A percentile compares a stretch with the other conserved stretches of the same genome.
These are phyloP conservation scores for Tolypocladium tundrense DNA, from an alignment of 2,329 filamentous ascomycete species.

Conservation along the genomic window DNA sequence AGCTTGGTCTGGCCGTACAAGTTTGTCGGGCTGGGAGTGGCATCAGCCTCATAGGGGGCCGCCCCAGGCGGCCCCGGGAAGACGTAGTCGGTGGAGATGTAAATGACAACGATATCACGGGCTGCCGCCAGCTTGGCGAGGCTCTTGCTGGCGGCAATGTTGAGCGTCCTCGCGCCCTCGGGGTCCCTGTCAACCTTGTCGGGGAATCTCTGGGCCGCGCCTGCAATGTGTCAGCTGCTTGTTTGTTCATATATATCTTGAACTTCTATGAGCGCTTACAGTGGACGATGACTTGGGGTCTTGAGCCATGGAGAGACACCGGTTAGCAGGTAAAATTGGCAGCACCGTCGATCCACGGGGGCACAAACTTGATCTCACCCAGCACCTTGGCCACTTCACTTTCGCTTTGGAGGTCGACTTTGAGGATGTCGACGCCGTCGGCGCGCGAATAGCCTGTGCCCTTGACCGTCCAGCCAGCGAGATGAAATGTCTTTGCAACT, in stretches of 20 bases:
- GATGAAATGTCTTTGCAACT: conserved; percentile 60
- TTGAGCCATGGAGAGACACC: conserved; percentile 18
- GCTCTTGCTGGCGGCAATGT: conserved; percentile 57
- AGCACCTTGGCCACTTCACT: conserved; percentile 39
- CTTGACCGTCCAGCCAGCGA: conserved; percentile 51
- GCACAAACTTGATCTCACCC: conserved; percentile 42
- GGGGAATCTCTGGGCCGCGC: conserved; percentile 79
- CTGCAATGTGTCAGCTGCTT: conserved; percentile 27
- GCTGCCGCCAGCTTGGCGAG: conserved; percentile 58
- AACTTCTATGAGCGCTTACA: conserved; percentile 41
- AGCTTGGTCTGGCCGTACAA: conserved; percentile 57
- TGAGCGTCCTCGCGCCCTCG: conserved; percentile 60
- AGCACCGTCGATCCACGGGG: neutral
- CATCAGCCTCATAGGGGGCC: conserved; percentile 65
- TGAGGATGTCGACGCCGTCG: conserved; percentile 56
- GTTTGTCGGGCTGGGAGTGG: conserved; percentile 61
- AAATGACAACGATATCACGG: conserved; percentile 55
- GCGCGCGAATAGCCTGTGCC: conserved; percentile 68
- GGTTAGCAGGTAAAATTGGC: neutral
- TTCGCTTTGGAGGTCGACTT: conserved; percentile 39
- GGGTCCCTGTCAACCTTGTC: conserved; percentile 78
- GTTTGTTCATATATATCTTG: no score
- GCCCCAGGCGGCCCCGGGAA: conserved; percentile 67
- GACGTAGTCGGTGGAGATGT: conserved; percentile 77
- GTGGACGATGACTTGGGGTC: conserved; percentile 70